Base-by-base conservation (phyloP, 345 rosid species). In the Orychophragmus violaceus region DNA sequence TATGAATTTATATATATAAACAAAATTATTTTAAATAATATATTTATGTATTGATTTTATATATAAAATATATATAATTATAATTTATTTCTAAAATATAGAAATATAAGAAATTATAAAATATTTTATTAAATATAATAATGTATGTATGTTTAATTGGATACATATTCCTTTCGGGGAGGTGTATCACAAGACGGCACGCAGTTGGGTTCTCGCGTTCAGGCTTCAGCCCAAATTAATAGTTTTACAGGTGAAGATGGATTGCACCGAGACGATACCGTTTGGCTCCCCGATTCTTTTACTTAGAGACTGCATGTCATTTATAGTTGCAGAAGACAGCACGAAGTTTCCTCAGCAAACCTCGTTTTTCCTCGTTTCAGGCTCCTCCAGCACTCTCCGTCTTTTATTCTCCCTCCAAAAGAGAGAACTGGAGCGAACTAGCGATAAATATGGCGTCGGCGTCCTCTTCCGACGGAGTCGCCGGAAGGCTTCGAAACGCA, bases 401-500 rank as follows among this genome's bases (percentile, higher is more conserved):
- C 63, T 24, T 13, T 42, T 11, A 2, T 41, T 61, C 46, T 61
- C 62, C 63, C 69, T 71, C 69, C 64, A 45, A 71, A 61, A 52
- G 52, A 44, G 10, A 54, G 13, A 53, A 49, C 49, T 59, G 7
- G 56, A 44, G 63, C 59, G 68, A 14, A 23, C 13, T 17, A 16
- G 12, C 29, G 44, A 57, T 4, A 6, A 36, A 16, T 2, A 82
- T 82, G 85, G 83, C 85, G 42, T 78, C 85, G 27, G 69, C 78
- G 68, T 72, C 81, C n/a, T 71, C 70, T 24, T 52, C 77, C 33
- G 80, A 77, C 7, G 88, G 77, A 12, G 70, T 79, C 56, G 32
- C 62, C 37, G 85, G 83, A 8, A 68, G 84, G 66, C 77, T 94
- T 64, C 82, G 42, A 39, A 77, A 77, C 46, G 82, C 88, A 0